Evolutionary conservation across 495 filamentous ascomycete genomes (phyloP).

Genomic region (Talaromyces proteolyticus): DNA sequence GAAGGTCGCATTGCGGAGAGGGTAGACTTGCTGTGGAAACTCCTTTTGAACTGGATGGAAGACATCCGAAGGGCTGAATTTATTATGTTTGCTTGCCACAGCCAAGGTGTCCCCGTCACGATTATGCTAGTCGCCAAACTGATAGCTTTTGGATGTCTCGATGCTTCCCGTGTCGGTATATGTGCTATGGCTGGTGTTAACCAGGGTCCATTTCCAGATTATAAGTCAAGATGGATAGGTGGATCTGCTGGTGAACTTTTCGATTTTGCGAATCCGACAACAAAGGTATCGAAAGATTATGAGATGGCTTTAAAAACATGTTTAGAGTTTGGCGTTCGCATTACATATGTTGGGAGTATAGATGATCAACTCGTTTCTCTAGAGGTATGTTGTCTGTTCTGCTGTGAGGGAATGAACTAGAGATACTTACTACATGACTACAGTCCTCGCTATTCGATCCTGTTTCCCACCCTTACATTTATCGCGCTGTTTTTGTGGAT

Average conservation of each 20-base stretch:
- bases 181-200: conserved; percentile 97
- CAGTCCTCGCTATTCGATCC: conserved; percentile 81
- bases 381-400: conserved; percentile 47
- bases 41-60: conserved; percentile 91
- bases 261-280: conserved; percentile 77
- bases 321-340: conserved; percentile 70
- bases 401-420: neutral
- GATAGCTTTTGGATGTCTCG: conserved; percentile 71
- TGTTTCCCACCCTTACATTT: conserved; percentile 84
- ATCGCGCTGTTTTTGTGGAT: conserved; percentile 90
- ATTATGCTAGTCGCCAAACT: conserved; percentile 92
- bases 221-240: conserved; percentile 77
- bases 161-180: conserved; percentile 63
- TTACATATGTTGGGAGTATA: conserved; percentile 85
- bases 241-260: conserved; percentile 89
- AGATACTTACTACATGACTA: conserved; percentile 12
- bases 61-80: conserved; percentile 84
- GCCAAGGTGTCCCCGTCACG: conserved; percentile 89
- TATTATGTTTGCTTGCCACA: conserved; percentile 85
- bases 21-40: conserved; percentile 88
- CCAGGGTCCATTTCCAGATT: conserved; percentile 82
- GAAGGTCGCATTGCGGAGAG: conserved; percentile 92
- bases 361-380: conserved; percentile 94
- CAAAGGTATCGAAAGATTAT: conserved; percentile 76
- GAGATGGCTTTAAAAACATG: conserved; percentile 65